Percentiles rank a stretch among this genome's conserved stretches.
Conservation (phyloP, 306 rosid genomes). For the Glycine soja region DNA sequence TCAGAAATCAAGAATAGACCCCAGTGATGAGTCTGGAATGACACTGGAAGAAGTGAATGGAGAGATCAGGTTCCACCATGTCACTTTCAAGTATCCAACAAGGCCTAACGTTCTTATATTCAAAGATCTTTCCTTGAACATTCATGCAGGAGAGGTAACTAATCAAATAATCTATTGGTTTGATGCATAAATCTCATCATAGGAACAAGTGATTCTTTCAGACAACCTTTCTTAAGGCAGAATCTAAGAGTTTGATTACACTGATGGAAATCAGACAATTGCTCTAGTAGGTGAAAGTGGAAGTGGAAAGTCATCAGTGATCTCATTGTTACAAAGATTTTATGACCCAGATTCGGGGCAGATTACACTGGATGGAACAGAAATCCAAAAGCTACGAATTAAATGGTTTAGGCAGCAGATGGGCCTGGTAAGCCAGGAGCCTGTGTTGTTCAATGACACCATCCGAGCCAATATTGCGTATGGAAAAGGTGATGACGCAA, state of each 20-base stretch:
- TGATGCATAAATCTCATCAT: neutral
- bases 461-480: conserved; percentile 75
- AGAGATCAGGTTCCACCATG: conserved; percentile 65
- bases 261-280: conserved; percentile 61
- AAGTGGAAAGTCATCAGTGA: conserved; percentile 83
- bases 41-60: conserved; percentile 64
- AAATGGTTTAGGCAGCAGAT: conserved; percentile 82
- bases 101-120: conserved; percentile 70
- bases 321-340: conserved; percentile 75
- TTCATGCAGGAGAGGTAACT: conserved; percentile 72
- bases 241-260: conserved; percentile 42
- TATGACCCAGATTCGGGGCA: conserved; percentile 75
- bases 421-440: conserved; percentile 88
- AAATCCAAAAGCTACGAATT: conserved; percentile 64
- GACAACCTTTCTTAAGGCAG: neutral
- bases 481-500: conserved; percentile 67
- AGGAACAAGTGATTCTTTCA: too few species aligned
- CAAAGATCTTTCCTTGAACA: conserved; percentile 66
- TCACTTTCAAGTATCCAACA: conserved; percentile 73
- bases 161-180: neutral
- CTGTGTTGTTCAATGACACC: conserved; percentile 77
- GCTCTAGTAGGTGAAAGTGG: conserved; percentile 95
- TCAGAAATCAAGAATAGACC: conserved; percentile 63
- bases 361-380: conserved; percentile 69
- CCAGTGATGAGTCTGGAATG: conserved; percentile 62